Percentiles rank a stretch among this genome's conserved stretches.
Conservation (phyloP, 1,139 yeast genomes). For the Groenewaldozyma sp. region DNA sequence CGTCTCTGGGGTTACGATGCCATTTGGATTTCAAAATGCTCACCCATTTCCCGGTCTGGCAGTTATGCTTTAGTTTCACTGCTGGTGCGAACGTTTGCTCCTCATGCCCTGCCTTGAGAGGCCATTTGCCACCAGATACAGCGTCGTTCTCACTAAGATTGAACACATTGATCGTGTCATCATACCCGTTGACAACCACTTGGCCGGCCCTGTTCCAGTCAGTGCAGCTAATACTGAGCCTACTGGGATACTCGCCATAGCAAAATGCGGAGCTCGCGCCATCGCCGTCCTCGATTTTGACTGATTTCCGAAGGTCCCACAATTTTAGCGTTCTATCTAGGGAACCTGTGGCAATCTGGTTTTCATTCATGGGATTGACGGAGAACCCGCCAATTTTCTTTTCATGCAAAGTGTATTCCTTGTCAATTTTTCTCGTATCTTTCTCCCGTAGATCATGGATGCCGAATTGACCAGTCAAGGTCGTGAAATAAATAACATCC, state of each 20-base stretch:
- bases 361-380: conserved; percentile 52
- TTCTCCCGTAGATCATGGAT: conserved; percentile 54
- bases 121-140: conserved; percentile 5
- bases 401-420: conserved; percentile 49
- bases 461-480: conserved; percentile 70
- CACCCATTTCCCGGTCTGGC: conserved; percentile 96
- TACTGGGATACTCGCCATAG: conserved; percentile 57
- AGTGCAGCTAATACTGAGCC: conserved; percentile 75
- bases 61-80: conserved; percentile 66
- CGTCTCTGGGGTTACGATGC: conserved; percentile 63
- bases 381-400: conserved; percentile 87
- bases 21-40: conserved; percentile 81
- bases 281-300: conserved; percentile 36
- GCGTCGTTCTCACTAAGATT: conserved; percentile 31
- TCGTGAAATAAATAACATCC: conserved; percentile 59
- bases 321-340: conserved; percentile 72
- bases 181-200: conserved; percentile 88
- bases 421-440: conserved; percentile 31
- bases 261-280: conserved; percentile 42
- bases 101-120: background rate
- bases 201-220: conserved; percentile 75
- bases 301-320: conserved; percentile 70
- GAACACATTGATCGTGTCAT: conserved; percentile 62
- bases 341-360: conserved; percentile 76
- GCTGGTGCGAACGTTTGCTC: conserved; percentile 40